phyloP scores from a whole-genome alignment of 2,329 filamentous ascomycete genomes.

The Botrytis elliptica region DNA sequence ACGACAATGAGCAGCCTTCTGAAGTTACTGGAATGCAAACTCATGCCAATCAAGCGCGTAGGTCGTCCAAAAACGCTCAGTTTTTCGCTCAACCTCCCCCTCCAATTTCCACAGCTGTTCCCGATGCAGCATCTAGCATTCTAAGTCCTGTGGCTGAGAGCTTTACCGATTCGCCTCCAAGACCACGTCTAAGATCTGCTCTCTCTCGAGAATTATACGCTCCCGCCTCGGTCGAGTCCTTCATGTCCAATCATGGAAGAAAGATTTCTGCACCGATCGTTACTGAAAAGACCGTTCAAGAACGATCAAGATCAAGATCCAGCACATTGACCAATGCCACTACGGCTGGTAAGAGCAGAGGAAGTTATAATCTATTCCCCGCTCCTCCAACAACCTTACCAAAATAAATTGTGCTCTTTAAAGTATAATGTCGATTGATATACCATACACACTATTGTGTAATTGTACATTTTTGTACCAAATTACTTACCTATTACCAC shows the following conservation, averaged over 20 bases:
- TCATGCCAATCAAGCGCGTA: slow-evolving; percentile 27
- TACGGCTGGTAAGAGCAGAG: slow-evolving; percentile 29
- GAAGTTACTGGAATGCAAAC: slow-evolving; percentile 21
- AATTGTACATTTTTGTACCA: slow-evolving; percentile 7
- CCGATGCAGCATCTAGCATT: slow-evolving; percentile 16
- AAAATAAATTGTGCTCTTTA: slow-evolving; percentile 12
- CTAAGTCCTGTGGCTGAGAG: slow-evolving; percentile 36
- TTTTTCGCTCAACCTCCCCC: slow-evolving; percentile 20
- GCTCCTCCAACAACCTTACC: not conserved
- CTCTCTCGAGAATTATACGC: slow-evolving; percentile 1
- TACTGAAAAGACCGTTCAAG: slow-evolving; percentile 27
- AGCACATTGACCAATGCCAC: slow-evolving; percentile 26
- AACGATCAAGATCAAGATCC: slow-evolving; percentile 27
- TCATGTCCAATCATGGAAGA: slow-evolving; percentile 30
- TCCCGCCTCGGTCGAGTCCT: not conserved
- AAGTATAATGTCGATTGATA: slow-evolving; percentile 24
- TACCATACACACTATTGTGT: slow-evolving; percentile 9
- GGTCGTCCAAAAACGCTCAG: slow-evolving; percentile 26
- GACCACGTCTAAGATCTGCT: slow-evolving; percentile 1
- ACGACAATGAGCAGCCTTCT: slow-evolving; percentile 23
- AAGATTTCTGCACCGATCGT: slow-evolving; percentile 35
- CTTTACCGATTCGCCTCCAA: slow-evolving; percentile 19
- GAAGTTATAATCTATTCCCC: slow-evolving; percentile 38
- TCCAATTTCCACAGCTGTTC: not conserved
- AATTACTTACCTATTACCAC: not conserved